Evolutionary conservation across 306 rosid genomes (phyloP).

Genomic region (Delonix regia): DNA sequence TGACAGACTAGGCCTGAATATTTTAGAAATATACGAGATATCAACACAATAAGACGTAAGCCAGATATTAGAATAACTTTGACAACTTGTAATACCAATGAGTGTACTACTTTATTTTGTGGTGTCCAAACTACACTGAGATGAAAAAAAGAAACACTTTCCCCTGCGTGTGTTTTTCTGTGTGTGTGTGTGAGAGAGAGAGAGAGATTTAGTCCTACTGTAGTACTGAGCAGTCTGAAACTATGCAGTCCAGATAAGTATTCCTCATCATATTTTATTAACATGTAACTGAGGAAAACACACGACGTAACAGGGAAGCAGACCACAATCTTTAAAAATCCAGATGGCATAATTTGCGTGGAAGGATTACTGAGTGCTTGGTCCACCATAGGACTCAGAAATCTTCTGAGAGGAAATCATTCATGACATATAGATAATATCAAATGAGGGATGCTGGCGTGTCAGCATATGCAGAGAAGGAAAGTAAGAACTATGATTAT

Average conservation of each 20-base stretch:
- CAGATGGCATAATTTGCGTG: not conserved
- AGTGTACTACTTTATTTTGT: not conserved
- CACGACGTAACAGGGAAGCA: not conserved
- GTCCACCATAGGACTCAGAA: not conserved
- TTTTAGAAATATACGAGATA: not conserved
- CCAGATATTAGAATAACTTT: slow-evolving; percentile 7
- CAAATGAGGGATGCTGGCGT: not conserved
- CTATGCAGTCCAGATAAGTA: not conserved
- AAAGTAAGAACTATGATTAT: slow-evolving; percentile 1
- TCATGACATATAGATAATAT: slow-evolving; percentile 17
- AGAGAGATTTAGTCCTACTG: not conserved
- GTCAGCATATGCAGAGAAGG: not conserved
- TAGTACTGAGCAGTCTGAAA: not conserved
- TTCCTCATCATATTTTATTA: not conserved
- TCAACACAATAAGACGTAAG: not conserved
- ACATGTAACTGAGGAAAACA: not conserved
- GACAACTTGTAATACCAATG: not conserved
- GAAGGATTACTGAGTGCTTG: not conserved
- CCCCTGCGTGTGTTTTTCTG: too few relatives aligned
- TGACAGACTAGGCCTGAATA: slow-evolving; percentile 6
- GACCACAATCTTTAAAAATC: not conserved
- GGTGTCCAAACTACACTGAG: not conserved
- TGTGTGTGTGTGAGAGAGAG: not conserved
- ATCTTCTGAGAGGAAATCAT: not conserved
- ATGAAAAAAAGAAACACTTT: not conserved